These are phyloP conservation scores for Stephania japonica DNA, from an alignment of 164 flowering plant genomes.

Conservation along the genomic window DNA sequence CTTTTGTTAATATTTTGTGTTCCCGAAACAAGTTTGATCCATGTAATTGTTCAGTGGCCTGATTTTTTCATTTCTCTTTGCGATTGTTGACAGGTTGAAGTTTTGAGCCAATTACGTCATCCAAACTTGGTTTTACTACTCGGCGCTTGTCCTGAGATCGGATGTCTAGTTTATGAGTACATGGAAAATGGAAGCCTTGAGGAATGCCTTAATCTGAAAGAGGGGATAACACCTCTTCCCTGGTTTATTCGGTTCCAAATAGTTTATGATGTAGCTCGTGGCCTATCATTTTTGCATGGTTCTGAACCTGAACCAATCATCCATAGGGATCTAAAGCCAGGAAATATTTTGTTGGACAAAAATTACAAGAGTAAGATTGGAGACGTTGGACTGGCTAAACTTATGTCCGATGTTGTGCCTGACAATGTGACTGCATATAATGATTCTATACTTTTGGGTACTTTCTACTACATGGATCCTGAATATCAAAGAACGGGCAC, in stretches of 20 bases:
- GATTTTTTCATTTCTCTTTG: not conserved
- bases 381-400: slow-evolving; percentile 79
- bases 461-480: slow-evolving; percentile 80
- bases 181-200: slow-evolving; percentile 85
- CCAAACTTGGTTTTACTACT: slow-evolving; percentile 69
- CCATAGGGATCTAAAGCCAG: slow-evolving; percentile 83
- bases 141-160: slow-evolving; percentile 83
- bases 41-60: not conserved
- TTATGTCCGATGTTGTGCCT: slow-evolving; percentile 53
- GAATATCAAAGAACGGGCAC: slow-evolving; percentile 92
- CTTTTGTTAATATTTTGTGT: not conserved
- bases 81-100: slow-evolving; percentile 50
- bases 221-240: slow-evolving; percentile 53
- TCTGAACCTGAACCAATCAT: slow-evolving; percentile 71
- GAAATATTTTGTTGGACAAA: slow-evolving; percentile 64
- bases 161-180: slow-evolving; percentile 74
- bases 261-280: slow-evolving; percentile 67
- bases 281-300: slow-evolving; percentile 73
- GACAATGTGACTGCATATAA: slow-evolving; percentile 64
- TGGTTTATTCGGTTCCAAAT: slow-evolving; percentile 68
- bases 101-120: slow-evolving; percentile 69
- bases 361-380: slow-evolving; percentile 72
- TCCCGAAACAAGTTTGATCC: not conserved
- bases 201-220: slow-evolving; percentile 35
- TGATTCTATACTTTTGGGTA: slow-evolving; percentile 65